Base-by-base conservation (phyloP, 805 yeast genomes). In the Ogataea neopini region DNA sequence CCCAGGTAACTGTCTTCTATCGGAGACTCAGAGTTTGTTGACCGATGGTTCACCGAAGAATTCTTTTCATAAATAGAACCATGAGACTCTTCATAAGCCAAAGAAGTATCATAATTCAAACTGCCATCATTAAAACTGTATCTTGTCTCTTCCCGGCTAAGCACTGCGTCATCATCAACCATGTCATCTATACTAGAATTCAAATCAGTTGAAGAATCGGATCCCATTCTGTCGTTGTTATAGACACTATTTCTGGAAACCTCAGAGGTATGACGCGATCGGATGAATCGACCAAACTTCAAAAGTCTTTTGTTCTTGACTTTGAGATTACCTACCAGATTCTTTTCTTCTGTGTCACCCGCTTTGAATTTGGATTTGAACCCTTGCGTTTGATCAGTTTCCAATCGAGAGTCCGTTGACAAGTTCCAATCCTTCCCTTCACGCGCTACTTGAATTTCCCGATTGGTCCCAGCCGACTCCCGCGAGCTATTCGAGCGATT, bases 1-100 rank as follows among this genome's bases (percentile, higher is more conserved):
- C 42, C 43, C 38, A 47, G 53, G 29, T 50, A 58, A 33, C 58
- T 58, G 13, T 64, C 67, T 18, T 64, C 72, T 4, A 55, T 42
- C 1, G 56, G 33, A 9, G 54, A 51, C 26, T 58, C 57, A 0
- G 66, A 60, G 23, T 59, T 25, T 4, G 11, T 15, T 3, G 42
- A 39, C 18, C 18, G 25, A 2, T 10, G 34, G 15, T 13, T 5
- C 4, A 20, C 13, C 3, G 15, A 7, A 5, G 3, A 29, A 20
- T 13, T 4, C 3, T 36, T 26, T n/a, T 30, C 14, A 4, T 17
- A n/a, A n/a, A 9, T 13, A n/a, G 18, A 14, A 14, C 34, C 4
- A 3, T 15, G n/a, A 5, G 34, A 30, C 6, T 9, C 34, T 13
- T 30, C 34, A 14, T 30, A 30, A 3, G n/a, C 34, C 3, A 14